Base-by-base conservation (phyloP, 345 rosid species). In the Gossypium ekmanianum region DNA sequence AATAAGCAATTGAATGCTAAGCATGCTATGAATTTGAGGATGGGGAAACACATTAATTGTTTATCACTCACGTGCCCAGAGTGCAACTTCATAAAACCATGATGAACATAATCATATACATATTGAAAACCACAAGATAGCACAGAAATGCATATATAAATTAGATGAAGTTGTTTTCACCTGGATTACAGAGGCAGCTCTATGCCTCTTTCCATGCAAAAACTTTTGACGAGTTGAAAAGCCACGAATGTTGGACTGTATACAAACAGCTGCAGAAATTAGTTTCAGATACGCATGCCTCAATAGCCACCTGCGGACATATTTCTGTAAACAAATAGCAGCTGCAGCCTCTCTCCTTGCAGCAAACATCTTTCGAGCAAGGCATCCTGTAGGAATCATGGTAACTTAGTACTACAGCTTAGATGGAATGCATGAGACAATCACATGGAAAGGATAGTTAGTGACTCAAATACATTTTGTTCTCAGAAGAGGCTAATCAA, bases 101-200 rank as follows among this genome's bases (percentile, higher is more conserved):
- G 34, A 58, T 39, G 29, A 14, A 13, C 20, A 52, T 2, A 71
- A 17, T 75, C 22, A 27, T 27, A 13, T 45, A 29, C 61, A 66
- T 20, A 61, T 17, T 45, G 54, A 18, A 47, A 61, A 76, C 61
- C 43, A 17, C 11, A 22, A 7, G 45, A 56, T 43, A 67, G 24
- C 74, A 73, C 12, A 59, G 6, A 17, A 50, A 8, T 26, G 58
- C 55, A 73, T 22, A 70, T 47, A 63, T 69, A 29, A 65, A 77
- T 58, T 70, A 3, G 27, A 44, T 7, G 22, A 55, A 62, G 7
- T 9, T 24, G 68, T 1, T 66, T 72, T 73, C 77, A 92, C 99
- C 99, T 93, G 98, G 82, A 95, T 91, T 11, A 88, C 47, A 26
- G 79, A 62, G 11, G 97, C 93, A 83, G 98, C 94, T 81, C 83